Base-by-base conservation (phyloP, 2,329 filamentous ascomycete genomes). In the Hypoxylon sp. region DNA sequence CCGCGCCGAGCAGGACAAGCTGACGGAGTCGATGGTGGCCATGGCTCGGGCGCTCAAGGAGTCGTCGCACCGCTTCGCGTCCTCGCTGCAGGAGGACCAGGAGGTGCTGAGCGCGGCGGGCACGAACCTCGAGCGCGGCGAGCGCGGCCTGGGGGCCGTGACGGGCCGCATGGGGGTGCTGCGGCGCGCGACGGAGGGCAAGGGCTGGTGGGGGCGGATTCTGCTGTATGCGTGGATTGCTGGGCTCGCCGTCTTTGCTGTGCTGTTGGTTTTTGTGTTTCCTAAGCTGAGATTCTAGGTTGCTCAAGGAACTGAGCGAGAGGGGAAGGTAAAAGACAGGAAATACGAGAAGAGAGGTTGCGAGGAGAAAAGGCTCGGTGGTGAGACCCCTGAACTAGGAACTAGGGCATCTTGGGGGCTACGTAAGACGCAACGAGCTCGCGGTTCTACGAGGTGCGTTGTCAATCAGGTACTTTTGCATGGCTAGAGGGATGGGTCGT, bases 191-290 rank as follows among this genome's bases (percentile, higher is more conserved):
- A 93, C 91, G 14, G 95, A 97, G 80, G 94, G 93, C 2, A 90
- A 91, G 76, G 93, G 93, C 0, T 96, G 91, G 91, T 93, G 87
- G 88, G 93, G 91, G 4, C 82, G 94, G 54, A 87, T 97, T 82
- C 83, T 95, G 79, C 82, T 97, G 65, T 97, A 96, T 81, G 90
- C 84, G 38, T 91, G 92, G 85, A 93, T 97, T 50, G 91, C 90
- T 72, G 93, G 87, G 28, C 78, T 97, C 67, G 95, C 93, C 89
- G 72, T 96, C n/a, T 80, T 88, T 24, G 86, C 93, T 16, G 81
- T 97, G 33, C 72, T 96, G 76, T 78, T 97, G 69, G 94, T 97
- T 11, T 95, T 95, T 81, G 85, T 95, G 52, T 81, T 93, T 75
- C 95, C 95, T 0, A 98, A 97, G 82, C 79, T 97, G 76, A 85